Percentiles rank a stretch among this genome's conserved stretches.
Evolutionary conservation across 31 red algal genomes (phyloP).

Genomic region (Odonthalia washingtoniensis): DNA sequence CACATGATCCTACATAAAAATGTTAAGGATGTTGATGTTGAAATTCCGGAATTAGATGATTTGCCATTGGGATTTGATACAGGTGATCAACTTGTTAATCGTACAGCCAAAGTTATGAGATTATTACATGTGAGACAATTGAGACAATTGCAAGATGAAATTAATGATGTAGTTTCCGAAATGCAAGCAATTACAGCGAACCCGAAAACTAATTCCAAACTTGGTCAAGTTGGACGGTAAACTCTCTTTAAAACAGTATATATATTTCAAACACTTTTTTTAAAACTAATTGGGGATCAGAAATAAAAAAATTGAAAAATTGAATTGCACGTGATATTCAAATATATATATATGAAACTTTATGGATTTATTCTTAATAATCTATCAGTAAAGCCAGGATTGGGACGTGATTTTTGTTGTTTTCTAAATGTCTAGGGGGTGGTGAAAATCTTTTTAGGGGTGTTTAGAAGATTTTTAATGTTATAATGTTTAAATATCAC

Average conservation of each 20-base stretch:
- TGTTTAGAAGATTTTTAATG: no score
- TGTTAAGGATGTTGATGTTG: no score
- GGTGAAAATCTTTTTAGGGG: no score
- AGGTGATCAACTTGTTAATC: constrained; percentile 31
- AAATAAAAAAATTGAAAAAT: no score
- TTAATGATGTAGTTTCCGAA: constrained; percentile 49
- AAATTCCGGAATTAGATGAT: constrained; percentile 9
- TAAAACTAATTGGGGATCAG: no score
- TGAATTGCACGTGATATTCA: no score
- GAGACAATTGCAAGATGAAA: constrained; percentile 46
- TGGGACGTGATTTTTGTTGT: no score
- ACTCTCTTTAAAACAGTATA: neutral
- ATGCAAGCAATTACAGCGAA: constrained; percentile 68
- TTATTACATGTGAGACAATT: constrained; percentile 54
- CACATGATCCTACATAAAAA: neutral
- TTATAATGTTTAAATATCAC: no score
- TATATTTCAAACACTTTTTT: neutral
- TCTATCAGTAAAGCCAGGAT: no score
- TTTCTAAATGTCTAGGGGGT: no score
- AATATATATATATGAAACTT: no score
- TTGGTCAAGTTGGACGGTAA: constrained; percentile 66
- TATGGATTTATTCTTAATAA: no score
- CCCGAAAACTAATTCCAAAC: constrained; percentile 51
- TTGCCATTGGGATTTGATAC: constrained; percentile 53
- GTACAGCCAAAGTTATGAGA: constrained; percentile 43